These are phyloP conservation scores for Stygiomarasmius scandens DNA, from an alignment of 1,284 basidiomycete species.

Conservation along the genomic window DNA sequence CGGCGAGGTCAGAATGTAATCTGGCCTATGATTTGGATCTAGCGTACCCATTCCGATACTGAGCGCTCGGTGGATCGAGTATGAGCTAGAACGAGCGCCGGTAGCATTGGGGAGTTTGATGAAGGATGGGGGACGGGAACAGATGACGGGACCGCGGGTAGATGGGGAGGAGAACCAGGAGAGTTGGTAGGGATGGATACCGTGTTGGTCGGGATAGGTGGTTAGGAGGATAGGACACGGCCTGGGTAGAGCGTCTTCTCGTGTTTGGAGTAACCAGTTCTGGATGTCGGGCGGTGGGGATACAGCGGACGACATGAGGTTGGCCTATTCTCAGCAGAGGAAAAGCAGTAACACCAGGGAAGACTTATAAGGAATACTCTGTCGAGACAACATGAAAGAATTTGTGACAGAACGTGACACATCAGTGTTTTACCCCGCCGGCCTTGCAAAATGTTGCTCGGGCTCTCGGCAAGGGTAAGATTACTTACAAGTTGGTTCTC, in stretches of 20 bases:
- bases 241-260: constrained; percentile 78
- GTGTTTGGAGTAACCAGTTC: constrained; percentile 28
- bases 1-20: constrained; percentile 87
- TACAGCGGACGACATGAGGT: not conserved
- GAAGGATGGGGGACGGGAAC: constrained; percentile 81
- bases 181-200: constrained; percentile 72
- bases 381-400: no score
- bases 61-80: constrained; percentile 92
- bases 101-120: constrained; percentile 93
- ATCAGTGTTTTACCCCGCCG: no score
- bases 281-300: not conserved
- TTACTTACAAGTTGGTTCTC: no score
- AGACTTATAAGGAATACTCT: no score
- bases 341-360: no score
- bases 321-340: no score
- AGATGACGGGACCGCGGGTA: constrained; percentile 84
- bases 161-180: constrained; percentile 80
- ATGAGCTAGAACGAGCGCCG: constrained; percentile 91
- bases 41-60: constrained; percentile 90
- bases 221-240: constrained; percentile 69
- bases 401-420: no score
- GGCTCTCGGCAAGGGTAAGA: no score
- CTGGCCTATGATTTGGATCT: constrained; percentile 86
- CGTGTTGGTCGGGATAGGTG: constrained; percentile 55
- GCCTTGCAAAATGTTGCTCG: no score